phyloP scores from a whole-genome alignment of 352 stramenopile genomes.

The Halophytophthora batemanensis region DNA sequence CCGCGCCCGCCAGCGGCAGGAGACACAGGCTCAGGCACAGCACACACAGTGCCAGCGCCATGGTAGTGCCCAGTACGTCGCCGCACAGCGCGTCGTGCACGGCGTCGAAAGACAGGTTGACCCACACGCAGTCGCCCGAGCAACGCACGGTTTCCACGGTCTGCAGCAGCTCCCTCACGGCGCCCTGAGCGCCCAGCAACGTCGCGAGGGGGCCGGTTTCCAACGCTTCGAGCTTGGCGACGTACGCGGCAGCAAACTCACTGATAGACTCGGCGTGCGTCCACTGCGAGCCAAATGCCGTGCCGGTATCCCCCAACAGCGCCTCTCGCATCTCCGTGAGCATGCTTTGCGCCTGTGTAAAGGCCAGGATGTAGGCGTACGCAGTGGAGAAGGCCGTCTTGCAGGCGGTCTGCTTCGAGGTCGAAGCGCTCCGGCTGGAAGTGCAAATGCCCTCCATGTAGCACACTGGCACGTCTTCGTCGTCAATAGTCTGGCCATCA shows the following conservation, averaged over 20 bases:
- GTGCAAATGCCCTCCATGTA: slow-evolving; percentile 65
- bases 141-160: slow-evolving; percentile 63
- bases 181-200: slow-evolving; percentile 34
- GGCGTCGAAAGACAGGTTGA: slow-evolving; percentile 80
- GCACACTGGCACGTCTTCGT: slow-evolving; percentile 45
- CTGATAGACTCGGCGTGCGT: slow-evolving; percentile 61
- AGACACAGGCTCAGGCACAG: slow-evolving; percentile 77
- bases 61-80: slow-evolving; percentile 71
- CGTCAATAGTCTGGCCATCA: slow-evolving; percentile 22
- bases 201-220: slow-evolving; percentile 42
- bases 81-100: slow-evolving; percentile 71
- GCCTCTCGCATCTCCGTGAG: slow-evolving; percentile 74
- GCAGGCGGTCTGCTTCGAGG: slow-evolving; percentile 33
- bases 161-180: slow-evolving; percentile 49
- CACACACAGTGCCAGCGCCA: slow-evolving; percentile 74
- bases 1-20: slow-evolving; percentile 67
- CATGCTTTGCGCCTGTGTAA: slow-evolving; percentile 50
- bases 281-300: slow-evolving; percentile 54
- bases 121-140: slow-evolving; percentile 75
- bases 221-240: slow-evolving; percentile 40
- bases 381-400: slow-evolving; percentile 43
- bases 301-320: slow-evolving; percentile 63
- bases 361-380: slow-evolving; percentile 64
- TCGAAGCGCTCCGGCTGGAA: background rate
- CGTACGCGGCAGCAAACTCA: slow-evolving; percentile 63